phyloP scores from a whole-genome alignment of 306 rosid genomes.

The Ochetophila trinervis region DNA sequence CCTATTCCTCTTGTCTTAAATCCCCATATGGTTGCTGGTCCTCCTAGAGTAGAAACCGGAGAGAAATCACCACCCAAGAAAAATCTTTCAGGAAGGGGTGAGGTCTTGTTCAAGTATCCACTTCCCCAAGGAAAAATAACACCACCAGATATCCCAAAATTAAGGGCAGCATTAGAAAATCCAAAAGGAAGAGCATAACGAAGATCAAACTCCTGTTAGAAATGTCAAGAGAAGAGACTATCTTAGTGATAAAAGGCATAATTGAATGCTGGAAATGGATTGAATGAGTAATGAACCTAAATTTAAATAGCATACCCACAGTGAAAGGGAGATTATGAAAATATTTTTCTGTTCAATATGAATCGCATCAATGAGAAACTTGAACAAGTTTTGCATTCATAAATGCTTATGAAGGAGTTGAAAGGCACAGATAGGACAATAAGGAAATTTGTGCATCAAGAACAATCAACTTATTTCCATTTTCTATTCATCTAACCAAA shows the following conservation, averaged over 20 bases:
- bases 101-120: constrained; percentile 72
- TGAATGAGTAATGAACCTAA: not conserved
- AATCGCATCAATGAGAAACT: not conserved
- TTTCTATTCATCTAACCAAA: not conserved
- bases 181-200: constrained; percentile 86
- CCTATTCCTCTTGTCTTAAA: constrained; percentile 89
- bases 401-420: not conserved
- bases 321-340: constrained; percentile 2
- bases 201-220: constrained; percentile 79
- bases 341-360: not conserved
- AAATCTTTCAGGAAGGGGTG: constrained; percentile 89
- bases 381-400: not conserved
- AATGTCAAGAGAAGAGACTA: constrained; percentile 28
- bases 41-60: constrained; percentile 82
- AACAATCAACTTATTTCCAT: not conserved
- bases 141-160: constrained; percentile 84
- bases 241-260: constrained; percentile 10
- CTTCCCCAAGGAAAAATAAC: constrained; percentile 84
- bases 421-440: not conserved
- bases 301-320: not conserved
- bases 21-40: constrained; percentile 85
- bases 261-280: not conserved
- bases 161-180: constrained; percentile 76
- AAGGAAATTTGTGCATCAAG: not conserved
- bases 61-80: constrained; percentile 97